Evolutionary conservation across 805 yeast genomes (phyloP).

Genomic region (Wickerhamomyces hampshirensis): DNA sequence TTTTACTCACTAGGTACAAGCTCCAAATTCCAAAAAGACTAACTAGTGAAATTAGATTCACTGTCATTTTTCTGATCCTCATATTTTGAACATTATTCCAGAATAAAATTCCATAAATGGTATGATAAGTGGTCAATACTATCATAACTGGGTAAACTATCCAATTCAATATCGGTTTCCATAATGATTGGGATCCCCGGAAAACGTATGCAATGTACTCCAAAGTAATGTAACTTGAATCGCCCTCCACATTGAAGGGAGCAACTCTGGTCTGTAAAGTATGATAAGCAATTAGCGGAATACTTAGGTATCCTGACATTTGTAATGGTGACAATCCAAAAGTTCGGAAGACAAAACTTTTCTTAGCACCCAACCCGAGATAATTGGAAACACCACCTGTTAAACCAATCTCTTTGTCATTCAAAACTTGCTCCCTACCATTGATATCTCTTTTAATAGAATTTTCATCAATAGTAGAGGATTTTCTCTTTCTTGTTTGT

Average conservation of each 20-base stretch:
- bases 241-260: constrained; percentile 60
- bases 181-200: constrained; percentile 14
- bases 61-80: constrained; percentile 40
- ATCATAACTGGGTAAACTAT: constrained; percentile 31
- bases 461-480: constrained; percentile 18
- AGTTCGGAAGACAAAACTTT: constrained; percentile 37
- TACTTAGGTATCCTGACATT: constrained; percentile 53
- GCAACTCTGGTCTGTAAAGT: constrained; percentile 39
- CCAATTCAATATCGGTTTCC: constrained; percentile 28
- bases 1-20: constrained; percentile 20
- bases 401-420: constrained; percentile 49
- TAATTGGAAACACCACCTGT: constrained; percentile 52
- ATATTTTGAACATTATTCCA: constrained; percentile 37
- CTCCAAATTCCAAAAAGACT: constrained; percentile 35
- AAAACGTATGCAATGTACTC: constrained; percentile 44
- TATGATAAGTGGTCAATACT: constrained; percentile 45
- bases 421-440: constrained; percentile 23
- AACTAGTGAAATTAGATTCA: constrained; percentile 33
- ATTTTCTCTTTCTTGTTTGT: constrained; percentile 14
- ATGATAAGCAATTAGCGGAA: constrained; percentile 44
- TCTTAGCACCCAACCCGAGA: constrained; percentile 50
- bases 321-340: constrained; percentile 53
- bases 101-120: constrained; percentile 46
- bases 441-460: constrained; percentile 5
- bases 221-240: constrained; percentile 50